A percentile compares a stretch with the other conserved stretches of the same genome.
phyloP scores from a whole-genome alignment of 192 early-diverging fungal genomes.

The Backusella tuberculispora region DNA sequence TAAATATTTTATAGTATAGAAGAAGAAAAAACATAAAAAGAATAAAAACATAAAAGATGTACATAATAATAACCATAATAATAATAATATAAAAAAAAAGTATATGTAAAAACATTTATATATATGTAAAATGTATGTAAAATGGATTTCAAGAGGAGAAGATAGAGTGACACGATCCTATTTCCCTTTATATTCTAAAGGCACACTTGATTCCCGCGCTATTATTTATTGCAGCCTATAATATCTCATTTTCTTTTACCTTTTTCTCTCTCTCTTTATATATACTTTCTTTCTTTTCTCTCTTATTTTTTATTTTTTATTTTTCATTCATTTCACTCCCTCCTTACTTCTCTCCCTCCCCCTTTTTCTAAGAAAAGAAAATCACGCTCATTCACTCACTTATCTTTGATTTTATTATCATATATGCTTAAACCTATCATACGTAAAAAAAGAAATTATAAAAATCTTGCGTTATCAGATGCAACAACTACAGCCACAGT shows the following conservation, averaged over 20 bases:
- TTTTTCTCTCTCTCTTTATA: neutral
- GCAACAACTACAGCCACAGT: constrained; percentile 37
- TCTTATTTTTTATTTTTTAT: neutral
- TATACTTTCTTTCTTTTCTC: constrained; percentile 1
- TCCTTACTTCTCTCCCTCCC: no score
- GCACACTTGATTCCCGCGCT: constrained; percentile 7
- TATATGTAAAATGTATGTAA: no score
- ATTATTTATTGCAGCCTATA: neutral
- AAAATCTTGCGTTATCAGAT: constrained; percentile 51
- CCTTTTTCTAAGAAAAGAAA: neutral
- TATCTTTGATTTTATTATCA: neutral
- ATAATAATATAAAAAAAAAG: no score
- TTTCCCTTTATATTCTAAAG: neutral
- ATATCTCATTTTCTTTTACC: neutral
- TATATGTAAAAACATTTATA: no score
- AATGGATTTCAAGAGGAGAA: no score
- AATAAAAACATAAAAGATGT: neutral
- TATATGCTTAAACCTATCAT: constrained; percentile 26
- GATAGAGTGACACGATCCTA: neutral
- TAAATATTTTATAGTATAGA: constrained; percentile 19
- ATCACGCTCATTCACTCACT: neutral
- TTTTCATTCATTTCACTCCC: no score
- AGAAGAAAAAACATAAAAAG: neutral
- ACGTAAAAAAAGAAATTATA: constrained; percentile 58
- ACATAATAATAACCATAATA: neutral